Conservation (phyloP, 495 filamentous ascomycete genomes). For the Apiosordaria backusii region DNA sequence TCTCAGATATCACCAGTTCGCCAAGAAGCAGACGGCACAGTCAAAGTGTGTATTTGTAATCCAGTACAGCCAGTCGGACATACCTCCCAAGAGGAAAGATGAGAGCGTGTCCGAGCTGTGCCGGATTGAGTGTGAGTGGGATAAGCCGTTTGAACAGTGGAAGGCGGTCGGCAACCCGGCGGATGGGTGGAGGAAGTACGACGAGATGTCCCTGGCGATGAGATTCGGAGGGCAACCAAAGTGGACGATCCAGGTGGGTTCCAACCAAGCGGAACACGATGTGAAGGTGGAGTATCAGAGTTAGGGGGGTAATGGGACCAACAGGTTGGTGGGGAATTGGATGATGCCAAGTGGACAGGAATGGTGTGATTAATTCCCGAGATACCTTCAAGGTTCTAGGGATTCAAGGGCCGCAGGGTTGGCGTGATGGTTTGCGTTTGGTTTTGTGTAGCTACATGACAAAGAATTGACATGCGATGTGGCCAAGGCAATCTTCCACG, state of each 20-base stretch:
- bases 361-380: neutral
- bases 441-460: neutral
- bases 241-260: neutral
- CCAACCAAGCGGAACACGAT: neutral
- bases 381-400: too few species aligned
- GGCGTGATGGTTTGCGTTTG: too few species aligned
- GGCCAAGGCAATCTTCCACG: neutral
- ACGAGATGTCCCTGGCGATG: constrained; percentile 2
- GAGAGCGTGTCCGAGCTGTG: constrained; percentile 8
- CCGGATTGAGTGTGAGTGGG: constrained; percentile 12
- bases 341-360: neutral
- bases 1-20: neutral
- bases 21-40: neutral
- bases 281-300: constrained; percentile 6
- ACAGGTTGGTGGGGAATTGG: neutral
- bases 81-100: constrained; percentile 3
- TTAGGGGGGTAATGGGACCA: neutral
- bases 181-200: constrained; percentile 32
- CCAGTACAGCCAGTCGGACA: neutral
- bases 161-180: constrained; percentile 27
- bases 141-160: constrained; percentile 15
- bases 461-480: neutral
- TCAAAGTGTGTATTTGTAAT: constrained; percentile 1
- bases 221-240: constrained; percentile 3
- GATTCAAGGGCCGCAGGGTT: neutral